Evolutionary conservation across 306 rosid genomes (phyloP).

Genomic region (Ormosia emarginata): DNA sequence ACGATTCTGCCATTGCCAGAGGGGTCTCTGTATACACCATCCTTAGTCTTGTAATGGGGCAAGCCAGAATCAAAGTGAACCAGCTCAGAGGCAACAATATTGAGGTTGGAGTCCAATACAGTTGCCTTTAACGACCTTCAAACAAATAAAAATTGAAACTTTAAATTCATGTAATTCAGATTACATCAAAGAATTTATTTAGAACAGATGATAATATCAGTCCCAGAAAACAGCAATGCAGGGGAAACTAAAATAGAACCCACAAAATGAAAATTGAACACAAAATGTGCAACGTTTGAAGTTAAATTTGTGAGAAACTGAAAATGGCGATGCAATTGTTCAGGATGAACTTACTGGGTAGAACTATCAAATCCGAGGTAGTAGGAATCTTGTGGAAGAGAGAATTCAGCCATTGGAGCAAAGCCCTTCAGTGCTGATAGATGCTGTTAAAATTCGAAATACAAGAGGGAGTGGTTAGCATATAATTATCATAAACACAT

Average conservation of each 20-base stretch:
- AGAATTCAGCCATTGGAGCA: conserved; percentile 57
- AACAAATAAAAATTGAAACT: neutral
- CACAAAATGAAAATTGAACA: neutral
- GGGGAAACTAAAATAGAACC: neutral
- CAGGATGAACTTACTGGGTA: conserved; percentile 63
- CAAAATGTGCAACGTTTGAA: neutral
- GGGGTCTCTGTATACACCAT: conserved; percentile 84
- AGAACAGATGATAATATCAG: neutral
- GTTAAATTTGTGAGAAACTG: neutral
- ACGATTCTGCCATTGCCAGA: conserved; percentile 71
- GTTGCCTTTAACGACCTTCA: conserved; percentile 93
- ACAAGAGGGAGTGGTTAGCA: neutral
- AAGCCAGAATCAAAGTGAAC: conserved; percentile 80
- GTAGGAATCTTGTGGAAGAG: conserved; percentile 63
- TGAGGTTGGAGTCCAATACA: conserved; percentile 73
- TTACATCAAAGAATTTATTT: neutral
- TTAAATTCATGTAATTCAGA: conserved; percentile 17
- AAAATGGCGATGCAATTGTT: conserved; percentile 5
- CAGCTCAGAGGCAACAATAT: conserved; percentile 62
- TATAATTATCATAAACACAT: neutral
- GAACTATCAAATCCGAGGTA: conserved; percentile 92
- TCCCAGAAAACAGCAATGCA: neutral
- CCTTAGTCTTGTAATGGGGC: conserved; percentile 84
- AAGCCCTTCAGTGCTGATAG: neutral
- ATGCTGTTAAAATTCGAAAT: neutral